Conservation (phyloP, 371 early-diverging fungal species). For the Lichtheimia corymbifera region DNA sequence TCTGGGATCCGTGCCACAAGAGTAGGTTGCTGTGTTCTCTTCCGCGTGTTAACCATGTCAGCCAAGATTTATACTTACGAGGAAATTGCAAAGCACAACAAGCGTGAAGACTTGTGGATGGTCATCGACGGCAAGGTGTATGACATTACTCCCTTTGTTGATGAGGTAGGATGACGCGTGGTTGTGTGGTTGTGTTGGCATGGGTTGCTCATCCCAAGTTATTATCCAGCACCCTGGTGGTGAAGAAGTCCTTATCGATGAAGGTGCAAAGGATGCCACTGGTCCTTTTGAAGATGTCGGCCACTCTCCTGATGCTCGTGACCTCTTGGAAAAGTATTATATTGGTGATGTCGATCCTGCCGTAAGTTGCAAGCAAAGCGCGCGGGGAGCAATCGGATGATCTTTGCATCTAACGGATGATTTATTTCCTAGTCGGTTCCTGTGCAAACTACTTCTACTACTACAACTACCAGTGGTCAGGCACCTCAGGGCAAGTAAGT, state of each 20-base stretch:
- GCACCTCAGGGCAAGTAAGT: constrained; percentile 55
- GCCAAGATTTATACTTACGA: constrained; percentile 32
- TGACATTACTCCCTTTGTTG: constrained; percentile 78
- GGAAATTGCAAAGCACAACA: constrained; percentile 64
- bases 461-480: constrained; percentile 6
- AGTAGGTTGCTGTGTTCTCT: too few species aligned
- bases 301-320: constrained; percentile 92
- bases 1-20: too few species aligned
- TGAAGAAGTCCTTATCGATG: constrained; percentile 77
- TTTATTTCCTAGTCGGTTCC: constrained; percentile 31
- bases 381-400: not conserved
- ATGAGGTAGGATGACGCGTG: constrained; percentile 49
- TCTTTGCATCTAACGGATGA: too few species aligned
- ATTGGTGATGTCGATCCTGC: constrained; percentile 74
- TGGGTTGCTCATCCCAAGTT: not conserved
- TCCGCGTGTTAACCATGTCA: constrained; percentile 5
- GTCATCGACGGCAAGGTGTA: constrained; percentile 82
- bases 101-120: constrained; percentile 64
- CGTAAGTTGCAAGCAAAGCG: constrained; percentile 40
- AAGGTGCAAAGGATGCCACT: constrained; percentile 87
- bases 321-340: constrained; percentile 67
- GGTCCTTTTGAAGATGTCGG: constrained; percentile 96
- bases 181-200: too few species aligned
- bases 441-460: constrained; percentile 22
- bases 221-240: constrained; percentile 78